Conservation (phyloP, 371 early-diverging fungal genomes). For the Apophysomyces variabilis region DNA sequence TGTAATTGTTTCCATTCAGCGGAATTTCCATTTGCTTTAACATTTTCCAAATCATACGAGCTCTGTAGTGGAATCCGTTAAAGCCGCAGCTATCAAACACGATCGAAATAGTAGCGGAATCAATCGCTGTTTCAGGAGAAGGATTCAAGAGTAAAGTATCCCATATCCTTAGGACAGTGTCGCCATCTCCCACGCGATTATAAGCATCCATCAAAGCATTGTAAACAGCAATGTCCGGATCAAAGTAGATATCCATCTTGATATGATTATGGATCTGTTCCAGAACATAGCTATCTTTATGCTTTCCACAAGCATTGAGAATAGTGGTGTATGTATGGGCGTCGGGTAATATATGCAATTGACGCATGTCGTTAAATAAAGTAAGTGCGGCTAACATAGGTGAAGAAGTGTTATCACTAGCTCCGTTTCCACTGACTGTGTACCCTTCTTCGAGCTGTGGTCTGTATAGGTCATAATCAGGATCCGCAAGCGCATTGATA, state of each 20-base stretch:
- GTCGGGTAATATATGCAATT: constrained; percentile 38
- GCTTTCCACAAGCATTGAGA: constrained; percentile 36
- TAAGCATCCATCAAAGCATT: constrained; percentile 51
- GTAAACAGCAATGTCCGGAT: constrained; percentile 39
- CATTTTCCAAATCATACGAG: constrained; percentile 36
- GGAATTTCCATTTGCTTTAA: constrained; percentile 23
- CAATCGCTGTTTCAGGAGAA: constrained; percentile 20
- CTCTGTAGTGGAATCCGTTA: constrained; percentile 31
- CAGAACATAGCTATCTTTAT: constrained; percentile 34
- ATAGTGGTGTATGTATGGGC: constrained; percentile 43
- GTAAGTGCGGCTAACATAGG: constrained; percentile 35
- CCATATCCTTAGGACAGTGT: constrained; percentile 42
- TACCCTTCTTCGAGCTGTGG: constrained; percentile 18
- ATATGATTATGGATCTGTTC: constrained; percentile 47
- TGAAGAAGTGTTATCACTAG: constrained; percentile 32
- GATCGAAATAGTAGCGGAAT: constrained; percentile 28
- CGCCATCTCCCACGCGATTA: constrained; percentile 29
- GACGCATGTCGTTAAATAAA: constrained; percentile 53
- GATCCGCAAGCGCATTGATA: constrained; percentile 25
- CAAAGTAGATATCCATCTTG: constrained; percentile 49
- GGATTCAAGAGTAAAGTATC: constrained; percentile 28
- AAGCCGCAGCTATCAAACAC: constrained; percentile 32
- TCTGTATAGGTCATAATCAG: constrained; percentile 1
- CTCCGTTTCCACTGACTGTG: constrained; percentile 29
- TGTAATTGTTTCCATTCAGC: constrained; percentile 46